A percentile compares a stretch with the other conserved stretches of the same genome.
These are phyloP conservation scores for Staphylotrichum longicolle DNA, from an alignment of 495 filamentous ascomycete species.

Conservation along the genomic window DNA sequence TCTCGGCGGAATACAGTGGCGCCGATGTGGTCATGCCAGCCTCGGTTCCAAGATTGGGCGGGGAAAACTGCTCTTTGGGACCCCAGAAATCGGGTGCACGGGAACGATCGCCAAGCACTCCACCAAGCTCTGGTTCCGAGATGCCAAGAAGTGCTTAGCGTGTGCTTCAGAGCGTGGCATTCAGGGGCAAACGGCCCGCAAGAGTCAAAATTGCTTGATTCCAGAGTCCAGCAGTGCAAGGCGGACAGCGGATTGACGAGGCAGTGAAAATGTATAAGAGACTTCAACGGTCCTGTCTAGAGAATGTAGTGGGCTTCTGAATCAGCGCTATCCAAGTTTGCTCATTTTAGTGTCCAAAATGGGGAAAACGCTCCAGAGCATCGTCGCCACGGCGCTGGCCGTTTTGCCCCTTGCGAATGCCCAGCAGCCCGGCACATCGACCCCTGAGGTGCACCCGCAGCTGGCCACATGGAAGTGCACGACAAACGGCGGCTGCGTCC, in stretches of 20 bases:
- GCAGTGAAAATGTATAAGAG: too few relatives aligned
- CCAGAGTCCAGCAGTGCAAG: too few relatives aligned
- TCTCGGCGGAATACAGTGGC: constrained; percentile 4
- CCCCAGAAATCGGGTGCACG: not conserved
- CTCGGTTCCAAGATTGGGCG: too few relatives aligned
- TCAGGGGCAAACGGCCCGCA: not conserved
- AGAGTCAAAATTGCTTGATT: not conserved
- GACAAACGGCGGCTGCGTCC: constrained; percentile 44
- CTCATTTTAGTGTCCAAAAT: too few relatives aligned
- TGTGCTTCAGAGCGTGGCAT: not conserved
- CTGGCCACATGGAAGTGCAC: constrained; percentile 52
- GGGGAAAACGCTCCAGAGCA: too few relatives aligned
- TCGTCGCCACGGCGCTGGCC: not conserved
- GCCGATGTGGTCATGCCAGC: not conserved
- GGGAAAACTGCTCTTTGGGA: not conserved
- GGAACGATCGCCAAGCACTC: not conserved
- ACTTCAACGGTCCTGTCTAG: too few relatives aligned
- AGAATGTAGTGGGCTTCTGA: too few relatives aligned
- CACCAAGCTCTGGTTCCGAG: not conserved
- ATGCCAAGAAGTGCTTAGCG: constrained; percentile 1
- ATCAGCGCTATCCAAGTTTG: too few relatives aligned
- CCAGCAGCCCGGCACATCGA: constrained; percentile 32
- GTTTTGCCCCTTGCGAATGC: not conserved
- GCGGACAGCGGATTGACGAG: too few relatives aligned
- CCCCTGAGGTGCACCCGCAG: constrained; percentile 51